Percentiles rank a stretch among this genome's conserved stretches.
Evolutionary conservation across 306 rosid genomes (phyloP).

Genomic region (Prunus salicina): DNA sequence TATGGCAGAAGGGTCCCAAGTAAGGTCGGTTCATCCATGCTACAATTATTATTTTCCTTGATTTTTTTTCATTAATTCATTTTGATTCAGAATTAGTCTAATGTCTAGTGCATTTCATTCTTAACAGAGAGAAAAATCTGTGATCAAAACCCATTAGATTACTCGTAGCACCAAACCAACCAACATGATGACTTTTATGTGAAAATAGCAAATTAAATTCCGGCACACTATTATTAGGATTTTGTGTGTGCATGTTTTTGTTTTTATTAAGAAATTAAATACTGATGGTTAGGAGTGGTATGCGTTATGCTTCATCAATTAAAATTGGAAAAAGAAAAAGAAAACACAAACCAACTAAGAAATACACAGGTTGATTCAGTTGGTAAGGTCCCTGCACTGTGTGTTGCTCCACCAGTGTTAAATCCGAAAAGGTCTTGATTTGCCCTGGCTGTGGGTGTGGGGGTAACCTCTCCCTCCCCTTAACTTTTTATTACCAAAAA

Average conservation of each 20-base stretch:
- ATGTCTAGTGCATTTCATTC: no score
- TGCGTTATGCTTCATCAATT: neutral
- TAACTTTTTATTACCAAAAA: no score
- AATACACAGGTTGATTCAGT: no score
- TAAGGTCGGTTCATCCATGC: constrained; percentile 46
- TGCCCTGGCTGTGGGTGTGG: no score
- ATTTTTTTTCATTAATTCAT: neutral
- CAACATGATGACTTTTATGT: neutral
- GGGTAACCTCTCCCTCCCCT: no score
- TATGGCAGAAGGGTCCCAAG: constrained; percentile 69
- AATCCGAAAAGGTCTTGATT: no score
- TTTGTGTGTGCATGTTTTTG: neutral
- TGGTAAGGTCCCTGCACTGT: no score
- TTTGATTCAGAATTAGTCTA: neutral
- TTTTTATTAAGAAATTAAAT: neutral
- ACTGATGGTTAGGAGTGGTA: neutral
- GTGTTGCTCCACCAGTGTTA: no score
- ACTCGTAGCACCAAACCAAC: no score
- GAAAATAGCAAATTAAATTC: neutral
- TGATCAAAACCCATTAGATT: neutral
- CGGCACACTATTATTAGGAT: neutral
- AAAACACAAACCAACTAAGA: no score
- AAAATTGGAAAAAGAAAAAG: no score
- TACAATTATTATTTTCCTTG: neutral
- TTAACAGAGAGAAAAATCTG: neutral